phyloP scores from a whole-genome alignment of 371 early-diverging fungal species.

The Mortierella polycephala region DNA sequence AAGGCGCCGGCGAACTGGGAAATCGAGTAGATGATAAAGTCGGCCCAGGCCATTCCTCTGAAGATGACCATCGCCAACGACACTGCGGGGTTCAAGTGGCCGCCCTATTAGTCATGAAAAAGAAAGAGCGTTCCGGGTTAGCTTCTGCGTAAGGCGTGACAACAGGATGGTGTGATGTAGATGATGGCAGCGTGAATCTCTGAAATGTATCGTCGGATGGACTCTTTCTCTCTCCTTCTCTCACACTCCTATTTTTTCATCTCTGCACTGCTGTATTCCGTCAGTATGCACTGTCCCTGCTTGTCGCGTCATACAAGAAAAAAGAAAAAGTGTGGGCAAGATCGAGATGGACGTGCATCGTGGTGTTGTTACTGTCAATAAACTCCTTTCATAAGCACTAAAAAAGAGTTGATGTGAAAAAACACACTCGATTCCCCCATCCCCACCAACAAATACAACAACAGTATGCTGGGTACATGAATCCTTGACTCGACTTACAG shows the following conservation, averaged over 20 bases:
- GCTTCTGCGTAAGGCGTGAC: background rate
- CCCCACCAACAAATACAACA: background rate
- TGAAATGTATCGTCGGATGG: too few species aligned
- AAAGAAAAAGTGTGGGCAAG: too few species aligned
- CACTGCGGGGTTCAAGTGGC: constrained; percentile 85
- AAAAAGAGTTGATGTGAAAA: background rate
- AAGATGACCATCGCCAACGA: constrained; percentile 76
- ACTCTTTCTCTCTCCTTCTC: too few species aligned
- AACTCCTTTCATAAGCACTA: too few species aligned
- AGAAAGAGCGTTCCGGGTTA: background rate
- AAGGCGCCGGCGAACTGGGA: constrained; percentile 80
- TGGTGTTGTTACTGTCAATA: too few species aligned
- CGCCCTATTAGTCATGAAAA: constrained; percentile 63
- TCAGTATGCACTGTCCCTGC: too few species aligned
- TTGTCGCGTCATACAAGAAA: too few species aligned
- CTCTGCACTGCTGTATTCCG: too few species aligned
- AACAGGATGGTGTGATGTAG: background rate
- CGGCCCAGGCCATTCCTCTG: constrained; percentile 72
- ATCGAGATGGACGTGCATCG: too few species aligned
- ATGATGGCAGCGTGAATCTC: too few species aligned
- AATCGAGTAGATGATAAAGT: constrained; percentile 69
- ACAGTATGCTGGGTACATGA: background rate
- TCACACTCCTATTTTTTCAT: too few species aligned
- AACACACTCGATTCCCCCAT: background rate
- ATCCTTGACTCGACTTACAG: constrained; percentile 60